Base-by-base conservation (phyloP, 2,329 filamentous ascomycete species). In the Orbilia quercus region DNA sequence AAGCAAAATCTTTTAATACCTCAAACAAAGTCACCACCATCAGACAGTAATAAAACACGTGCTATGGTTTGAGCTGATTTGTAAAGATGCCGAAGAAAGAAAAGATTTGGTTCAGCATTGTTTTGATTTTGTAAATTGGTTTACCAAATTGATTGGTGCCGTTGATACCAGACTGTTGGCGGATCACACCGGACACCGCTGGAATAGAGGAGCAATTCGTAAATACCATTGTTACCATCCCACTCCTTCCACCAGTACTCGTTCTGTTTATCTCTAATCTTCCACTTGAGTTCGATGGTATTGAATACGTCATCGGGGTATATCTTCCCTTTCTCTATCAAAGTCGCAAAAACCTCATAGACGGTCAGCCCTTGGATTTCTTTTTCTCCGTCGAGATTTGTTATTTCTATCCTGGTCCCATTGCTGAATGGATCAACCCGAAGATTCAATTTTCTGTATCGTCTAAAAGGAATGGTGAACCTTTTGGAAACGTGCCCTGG, bases 241-340 rank as follows among this genome's bases (percentile, higher is more conserved):
- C 63, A 67, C 1, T 44, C 25, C 1, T 67, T 28, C 54, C 54
- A 59, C 63, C 45, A 67, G 11, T 23, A 67, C 1, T 60, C 53
- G 0, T 7, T 45, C 6, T 38, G 0, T 7, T 20, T 22, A 38
- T 60, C 18, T 14, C 34, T 57, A 20, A 67, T 36, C 14, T 23
- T 42, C 63, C 53, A 67, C 2, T 0, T 40, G 7, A 65, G 7
- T 20, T 48, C 16, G 5, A 65, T 50, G 1, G 5, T 50, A 20
- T 44, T 20, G 7, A 58, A 25, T 0, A 18, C 25, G 31, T 67
- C 64, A 6, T 40, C 47, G 1, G 3, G 7, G 2, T 25, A 40
- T 0, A 67, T 48, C 22, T 16, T 59, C 12, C 18, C 31, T 16
- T 53, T 45, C 9, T 51, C 44, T 22, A 20, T n/a, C 7, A 67